Conservation (phyloP, 768 basidiomycete species). For the Tricholoma furcatifolium region DNA sequence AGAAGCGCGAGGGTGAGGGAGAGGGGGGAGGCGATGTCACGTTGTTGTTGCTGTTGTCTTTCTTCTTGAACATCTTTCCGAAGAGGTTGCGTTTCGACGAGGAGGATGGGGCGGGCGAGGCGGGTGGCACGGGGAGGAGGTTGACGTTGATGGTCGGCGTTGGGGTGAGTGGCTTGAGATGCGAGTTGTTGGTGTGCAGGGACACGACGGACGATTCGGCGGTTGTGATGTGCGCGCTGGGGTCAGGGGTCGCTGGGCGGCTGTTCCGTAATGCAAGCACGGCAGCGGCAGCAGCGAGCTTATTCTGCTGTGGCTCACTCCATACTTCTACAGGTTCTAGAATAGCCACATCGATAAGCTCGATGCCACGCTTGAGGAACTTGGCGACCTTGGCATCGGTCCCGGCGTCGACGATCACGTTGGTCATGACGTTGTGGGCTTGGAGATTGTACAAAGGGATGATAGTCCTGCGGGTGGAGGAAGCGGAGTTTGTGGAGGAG, state of each 20-base stretch:
- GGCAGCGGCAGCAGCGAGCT: background rate
- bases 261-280: slow-evolving; percentile 20
- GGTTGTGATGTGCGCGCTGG: slow-evolving; percentile 8
- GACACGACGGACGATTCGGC: slow-evolving; percentile 20
- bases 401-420: slow-evolving; percentile 83
- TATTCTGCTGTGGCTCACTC: slow-evolving; percentile 32
- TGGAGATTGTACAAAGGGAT: slow-evolving; percentile 86
- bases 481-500: slow-evolving; percentile 35
- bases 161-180: slow-evolving; percentile 3
- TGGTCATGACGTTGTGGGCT: slow-evolving; percentile 86
- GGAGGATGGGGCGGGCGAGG: background rate
- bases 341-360: slow-evolving; percentile 75
- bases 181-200: slow-evolving; percentile 2
- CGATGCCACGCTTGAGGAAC: slow-evolving; percentile 70
- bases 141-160: slow-evolving; percentile 18
- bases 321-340: slow-evolving; percentile 82
- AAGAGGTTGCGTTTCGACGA: slow-evolving; percentile 58
- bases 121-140: background rate
- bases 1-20: slow-evolving; percentile 26
- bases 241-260: slow-evolving; percentile 22
- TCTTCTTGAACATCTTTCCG: slow-evolving; percentile 69
- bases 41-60: slow-evolving; percentile 13
- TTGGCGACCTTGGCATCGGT: slow-evolving; percentile 85
- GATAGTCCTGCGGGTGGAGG: slow-evolving; percentile 67
- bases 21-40: slow-evolving; percentile 21